These are phyloP conservation scores for Ogataea hybrid DNA, from an alignment of 1,139 yeast genomes.

Conservation along the genomic window DNA sequence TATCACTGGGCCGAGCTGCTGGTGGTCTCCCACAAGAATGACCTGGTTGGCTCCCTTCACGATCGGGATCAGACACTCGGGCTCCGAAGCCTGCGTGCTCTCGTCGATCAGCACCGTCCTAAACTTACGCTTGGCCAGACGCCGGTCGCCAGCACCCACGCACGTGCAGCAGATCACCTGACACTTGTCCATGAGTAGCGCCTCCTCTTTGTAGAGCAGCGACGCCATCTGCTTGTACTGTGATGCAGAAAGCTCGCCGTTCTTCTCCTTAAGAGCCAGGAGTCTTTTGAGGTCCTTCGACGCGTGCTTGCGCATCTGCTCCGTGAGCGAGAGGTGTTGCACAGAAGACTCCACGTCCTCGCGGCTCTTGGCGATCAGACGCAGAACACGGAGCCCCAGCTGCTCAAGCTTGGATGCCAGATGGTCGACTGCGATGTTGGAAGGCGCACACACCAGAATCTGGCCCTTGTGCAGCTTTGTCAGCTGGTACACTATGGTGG, in stretches of 20 bases:
- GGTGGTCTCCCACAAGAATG: constrained; percentile 91
- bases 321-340: constrained; percentile 52
- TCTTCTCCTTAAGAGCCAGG: constrained; percentile 54
- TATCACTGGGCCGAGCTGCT: constrained; percentile 91
- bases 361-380: constrained; percentile 73
- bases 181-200: constrained; percentile 49
- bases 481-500: constrained; percentile 81
- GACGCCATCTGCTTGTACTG: not conserved
- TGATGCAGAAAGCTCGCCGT: constrained; percentile 50
- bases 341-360: constrained; percentile 74
- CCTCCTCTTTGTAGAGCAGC: constrained; percentile 53
- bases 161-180: constrained; percentile 91
- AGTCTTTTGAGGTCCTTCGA: constrained; percentile 59
- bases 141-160: constrained; percentile 82
- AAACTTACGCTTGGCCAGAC: constrained; percentile 56
- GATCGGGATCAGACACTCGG: constrained; percentile 85
- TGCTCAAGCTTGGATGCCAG: constrained; percentile 67
- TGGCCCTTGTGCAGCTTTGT: constrained; percentile 50
- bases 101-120: constrained; percentile 86
- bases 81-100: constrained; percentile 92
- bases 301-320: constrained; percentile 44
- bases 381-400: constrained; percentile 72
- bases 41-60: constrained; percentile 89
- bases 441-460: constrained; percentile 90
- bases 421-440: constrained; percentile 94